phyloP scores from a whole-genome alignment of 768 basidiomycete species.

The Cantharellus cinnabarinus region DNA sequence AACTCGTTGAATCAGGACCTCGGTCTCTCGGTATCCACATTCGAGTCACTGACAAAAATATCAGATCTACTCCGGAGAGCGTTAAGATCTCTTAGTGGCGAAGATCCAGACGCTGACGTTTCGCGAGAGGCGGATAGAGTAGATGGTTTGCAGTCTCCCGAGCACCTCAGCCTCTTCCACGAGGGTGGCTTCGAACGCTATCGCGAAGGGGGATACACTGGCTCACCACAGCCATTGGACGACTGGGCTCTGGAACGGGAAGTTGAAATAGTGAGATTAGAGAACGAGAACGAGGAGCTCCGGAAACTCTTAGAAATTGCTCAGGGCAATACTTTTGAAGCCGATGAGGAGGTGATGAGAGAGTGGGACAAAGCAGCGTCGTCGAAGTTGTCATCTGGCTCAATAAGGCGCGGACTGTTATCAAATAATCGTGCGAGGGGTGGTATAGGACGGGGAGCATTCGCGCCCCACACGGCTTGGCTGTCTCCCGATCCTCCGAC shows the following conservation, averaged over 20 bases:
- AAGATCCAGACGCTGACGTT: conserved; percentile 18
- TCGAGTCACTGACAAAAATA: conserved; percentile 51
- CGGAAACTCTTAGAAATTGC: conserved; percentile 51
- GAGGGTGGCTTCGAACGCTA: conserved; percentile 8
- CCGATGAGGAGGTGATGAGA: neutral
- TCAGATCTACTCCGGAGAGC: conserved; percentile 50
- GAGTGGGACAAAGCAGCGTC: neutral
- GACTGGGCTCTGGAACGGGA: conserved; percentile 88
- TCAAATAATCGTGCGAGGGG: neutral
- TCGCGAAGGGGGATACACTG: neutral
- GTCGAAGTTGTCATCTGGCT: neutral
- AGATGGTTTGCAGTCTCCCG: conserved; percentile 21
- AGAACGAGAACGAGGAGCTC: conserved; percentile 64
- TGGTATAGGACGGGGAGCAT: neutral
- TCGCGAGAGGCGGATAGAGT: conserved; percentile 5
- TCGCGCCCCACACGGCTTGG: neutral
- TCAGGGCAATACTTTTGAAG: neutral
- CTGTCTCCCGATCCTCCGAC: neutral
- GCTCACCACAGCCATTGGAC: conserved; percentile 15
- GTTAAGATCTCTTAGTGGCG: conserved; percentile 47
- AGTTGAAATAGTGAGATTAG: conserved; percentile 61
- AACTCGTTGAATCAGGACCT: conserved; percentile 36
- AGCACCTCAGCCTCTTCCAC: conserved; percentile 4
- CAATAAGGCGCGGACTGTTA: neutral
- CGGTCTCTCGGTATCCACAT: conserved; percentile 34